These are phyloP conservation scores for Umbelopsis sp. DNA, from an alignment of 192 early-diverging fungal species.

Conservation along the genomic window DNA sequence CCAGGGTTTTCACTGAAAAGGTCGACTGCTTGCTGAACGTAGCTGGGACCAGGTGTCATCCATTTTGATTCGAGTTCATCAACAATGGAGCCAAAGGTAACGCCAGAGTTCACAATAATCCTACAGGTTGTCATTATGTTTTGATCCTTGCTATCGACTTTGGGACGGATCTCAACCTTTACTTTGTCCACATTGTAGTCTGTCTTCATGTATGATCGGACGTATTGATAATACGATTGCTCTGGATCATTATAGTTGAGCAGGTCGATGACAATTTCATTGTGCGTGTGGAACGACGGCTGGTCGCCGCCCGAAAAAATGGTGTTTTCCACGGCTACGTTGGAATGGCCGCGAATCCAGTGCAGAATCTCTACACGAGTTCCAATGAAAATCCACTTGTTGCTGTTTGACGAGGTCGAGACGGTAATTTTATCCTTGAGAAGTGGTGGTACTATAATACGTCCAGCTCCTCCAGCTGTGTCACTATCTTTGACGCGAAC, in stretches of 20 bases:
- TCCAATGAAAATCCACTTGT: slow-evolving; percentile 51
- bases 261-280: slow-evolving; percentile 53
- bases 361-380: slow-evolving; percentile 50
- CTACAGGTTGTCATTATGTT: slow-evolving; percentile 41
- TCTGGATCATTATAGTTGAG: slow-evolving; percentile 47
- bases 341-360: slow-evolving; percentile 40
- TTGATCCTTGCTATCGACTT: slow-evolving; percentile 46
- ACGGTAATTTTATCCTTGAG: slow-evolving; percentile 47
- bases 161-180: slow-evolving; percentile 49
- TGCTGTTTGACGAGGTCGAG: slow-evolving; percentile 41
- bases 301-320: slow-evolving; percentile 43
- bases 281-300: slow-evolving; percentile 33
- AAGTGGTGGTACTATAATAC: slow-evolving; percentile 49
- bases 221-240: slow-evolving; percentile 42
- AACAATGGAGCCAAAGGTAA: slow-evolving; percentile 43
- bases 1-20: slow-evolving; percentile 34
- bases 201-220: slow-evolving; percentile 43
- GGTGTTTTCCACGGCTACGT: slow-evolving; percentile 36
- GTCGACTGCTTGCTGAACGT: slow-evolving; percentile 44
- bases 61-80: slow-evolving; percentile 47
- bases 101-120: slow-evolving; percentile 46
- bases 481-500: not conserved
- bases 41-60: slow-evolving; percentile 38
- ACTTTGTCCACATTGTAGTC: slow-evolving; percentile 40
- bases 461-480: slow-evolving; percentile 18